Evolutionary conservation across 169 alveolate species (phyloP).

Genomic region (Perkinsus olseni): DNA sequence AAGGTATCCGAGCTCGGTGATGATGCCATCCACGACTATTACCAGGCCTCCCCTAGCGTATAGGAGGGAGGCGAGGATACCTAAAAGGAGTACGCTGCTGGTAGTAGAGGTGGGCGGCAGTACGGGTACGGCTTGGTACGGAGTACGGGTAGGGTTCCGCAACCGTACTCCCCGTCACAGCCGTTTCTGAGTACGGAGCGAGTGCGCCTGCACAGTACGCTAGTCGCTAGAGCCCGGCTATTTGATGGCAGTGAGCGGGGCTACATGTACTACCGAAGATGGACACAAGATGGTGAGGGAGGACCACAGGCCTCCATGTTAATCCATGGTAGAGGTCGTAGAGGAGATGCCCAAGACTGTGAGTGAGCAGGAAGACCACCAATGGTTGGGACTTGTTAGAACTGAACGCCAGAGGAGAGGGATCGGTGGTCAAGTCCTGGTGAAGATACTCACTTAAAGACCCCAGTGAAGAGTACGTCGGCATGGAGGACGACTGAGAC

Average conservation of each 20-base stretch:
- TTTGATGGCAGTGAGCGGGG: too few relatives aligned
- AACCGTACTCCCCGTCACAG: too few relatives aligned
- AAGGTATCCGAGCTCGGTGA: not conserved
- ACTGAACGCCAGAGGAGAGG: not conserved
- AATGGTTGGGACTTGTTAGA: not conserved
- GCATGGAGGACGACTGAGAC: too few relatives aligned
- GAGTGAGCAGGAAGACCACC: not conserved
- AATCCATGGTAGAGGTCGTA: not conserved
- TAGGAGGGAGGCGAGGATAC: not conserved
- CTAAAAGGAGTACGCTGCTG: not conserved
- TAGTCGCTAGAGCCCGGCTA: too few relatives aligned
- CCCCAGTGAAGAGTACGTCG: not conserved
- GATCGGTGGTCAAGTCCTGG: not conserved
- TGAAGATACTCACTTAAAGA: not conserved
- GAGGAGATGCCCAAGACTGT: not conserved
- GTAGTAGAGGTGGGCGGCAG: too few relatives aligned
- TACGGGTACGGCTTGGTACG: too few relatives aligned
- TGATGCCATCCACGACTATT: not conserved
- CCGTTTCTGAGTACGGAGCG: too few relatives aligned
- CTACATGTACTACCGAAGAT: not conserved
- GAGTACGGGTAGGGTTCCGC: too few relatives aligned
- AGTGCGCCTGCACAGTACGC: too few relatives aligned
- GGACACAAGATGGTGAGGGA: not conserved
- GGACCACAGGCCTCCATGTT: not conserved
- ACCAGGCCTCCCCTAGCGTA: not conserved